These are phyloP conservation scores for Boletales sp. DNA, from an alignment of 768 basidiomycete species.

Conservation along the genomic window DNA sequence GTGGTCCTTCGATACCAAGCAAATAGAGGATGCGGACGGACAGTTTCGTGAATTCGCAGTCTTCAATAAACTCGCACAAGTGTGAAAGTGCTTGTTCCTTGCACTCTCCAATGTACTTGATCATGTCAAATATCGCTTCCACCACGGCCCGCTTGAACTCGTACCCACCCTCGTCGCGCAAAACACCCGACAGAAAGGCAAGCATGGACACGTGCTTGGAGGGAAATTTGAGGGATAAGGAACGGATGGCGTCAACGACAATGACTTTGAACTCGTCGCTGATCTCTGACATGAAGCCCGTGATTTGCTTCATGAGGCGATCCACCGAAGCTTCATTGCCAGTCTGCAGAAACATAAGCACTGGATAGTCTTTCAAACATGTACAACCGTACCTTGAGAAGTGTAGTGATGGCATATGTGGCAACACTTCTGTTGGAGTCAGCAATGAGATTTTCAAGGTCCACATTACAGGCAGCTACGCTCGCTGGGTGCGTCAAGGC, in stretches of 20 bases:
- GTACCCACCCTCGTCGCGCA: constrained; percentile 98
- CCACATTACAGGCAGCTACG: constrained; percentile 91
- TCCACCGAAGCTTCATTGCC: constrained; percentile 99
- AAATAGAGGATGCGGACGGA: constrained; percentile 95
- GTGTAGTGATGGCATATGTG: constrained; percentile 96
- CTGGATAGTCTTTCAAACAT: not conserved
- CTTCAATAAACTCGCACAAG: constrained; percentile 99
- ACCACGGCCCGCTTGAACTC: constrained; percentile 99
- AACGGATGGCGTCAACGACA: constrained; percentile 97
- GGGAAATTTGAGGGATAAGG: constrained; percentile 98
- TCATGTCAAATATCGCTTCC: constrained; percentile 99
- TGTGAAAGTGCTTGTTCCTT: constrained; percentile 98
- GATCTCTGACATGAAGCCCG: constrained; percentile 98
- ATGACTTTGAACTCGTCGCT: constrained; percentile 99
- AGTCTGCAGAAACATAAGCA: constrained; percentile 52
- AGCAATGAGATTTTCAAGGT: constrained; percentile 94
- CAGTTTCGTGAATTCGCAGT: constrained; percentile 99
- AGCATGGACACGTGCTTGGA: constrained; percentile 97
- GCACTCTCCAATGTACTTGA: constrained; percentile 93
- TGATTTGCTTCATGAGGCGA: constrained; percentile 98
- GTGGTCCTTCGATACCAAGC: constrained; percentile 93
- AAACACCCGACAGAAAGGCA: constrained; percentile 91
- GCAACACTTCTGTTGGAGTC: constrained; percentile 95
- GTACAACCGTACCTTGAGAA: constrained; percentile 70
- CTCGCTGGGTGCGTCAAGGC: constrained; percentile 82